Evolutionary conservation across 169 alveolate genomes (phyloP), one percentile per base, ranked within the genome.

Genomic region (Cyclospora cayetanensis): DNA sequence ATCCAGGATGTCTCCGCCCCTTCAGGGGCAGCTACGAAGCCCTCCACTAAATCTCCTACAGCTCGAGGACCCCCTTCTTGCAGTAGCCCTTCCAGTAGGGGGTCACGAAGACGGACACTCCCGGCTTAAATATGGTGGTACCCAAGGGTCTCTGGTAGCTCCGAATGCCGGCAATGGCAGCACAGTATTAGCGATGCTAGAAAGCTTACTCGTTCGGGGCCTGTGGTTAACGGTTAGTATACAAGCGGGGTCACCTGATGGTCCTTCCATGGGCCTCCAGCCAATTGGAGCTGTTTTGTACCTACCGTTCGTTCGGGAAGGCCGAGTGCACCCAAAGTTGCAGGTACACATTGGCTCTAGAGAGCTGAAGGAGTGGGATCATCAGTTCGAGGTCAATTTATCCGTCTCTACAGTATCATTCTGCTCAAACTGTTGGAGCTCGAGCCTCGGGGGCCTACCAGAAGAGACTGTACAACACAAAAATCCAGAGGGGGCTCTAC

Each of bases 371-470:
- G 68, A 37, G 20, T n/a, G n/a, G n/a, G 0, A 0, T 37, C 31
- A 29, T 29, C 86, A 29, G 0, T 66, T 76, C 31, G 68, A 76
- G 31, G 68, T 76, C 43, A 43, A 66, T 12, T 43, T 76, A 0
- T 76, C 86, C 46, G 50, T 31, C 66, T 76, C 86, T 18, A 76
- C 86, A 18, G 86, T 76, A 41, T 76, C 66, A 0, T 76, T 76
- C 39, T 76, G 42, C 53, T 27, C 86, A 42, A 35, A 76, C 5
- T 76, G 68, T 63, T 63, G 86, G 4, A 52, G 68, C 9, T 4
- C 86, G 35, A 43, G 39, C 86, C 27, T 63, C 43, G 22, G n/a
- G 20, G 65, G 65, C 15, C 68, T 25, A 18, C 11, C 86, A 20
- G 86, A 76, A 18, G 68, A 42, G 65, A 12, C 27, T 66, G 41